Conservation (phyloP, 164 flowering plant species). For the Magnolia changhungtana region DNA sequence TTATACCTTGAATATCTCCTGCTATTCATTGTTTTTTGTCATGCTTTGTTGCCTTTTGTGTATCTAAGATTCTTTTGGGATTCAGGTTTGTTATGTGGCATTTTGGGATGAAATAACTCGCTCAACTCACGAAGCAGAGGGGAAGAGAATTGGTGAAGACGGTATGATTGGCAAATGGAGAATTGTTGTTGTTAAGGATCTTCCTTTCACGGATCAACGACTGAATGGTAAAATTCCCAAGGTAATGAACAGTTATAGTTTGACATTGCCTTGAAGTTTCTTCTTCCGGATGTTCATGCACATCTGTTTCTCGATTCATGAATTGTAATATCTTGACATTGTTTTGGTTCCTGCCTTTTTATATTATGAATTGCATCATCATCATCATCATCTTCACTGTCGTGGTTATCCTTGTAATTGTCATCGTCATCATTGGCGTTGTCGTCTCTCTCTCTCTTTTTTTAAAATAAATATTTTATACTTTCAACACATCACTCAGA, state of each 20-base stretch:
- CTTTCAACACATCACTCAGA: no score
- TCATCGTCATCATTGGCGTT: no score
- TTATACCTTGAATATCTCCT: neutral
- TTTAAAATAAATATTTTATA: no score
- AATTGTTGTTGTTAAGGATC: conserved; percentile 64
- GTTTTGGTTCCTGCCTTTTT: neutral
- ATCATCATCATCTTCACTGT: no score
- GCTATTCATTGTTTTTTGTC: neutral
- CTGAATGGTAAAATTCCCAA: conserved; percentile 98
- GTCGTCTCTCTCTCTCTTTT: no score
- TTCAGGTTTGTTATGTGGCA: conserved; percentile 93
- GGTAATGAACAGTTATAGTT: conserved; percentile 37
- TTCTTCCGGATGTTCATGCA: no score
- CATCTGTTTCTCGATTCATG: neutral
- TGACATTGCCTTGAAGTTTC: neutral
- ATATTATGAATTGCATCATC: no score
- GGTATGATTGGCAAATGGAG: conserved; percentile 89
- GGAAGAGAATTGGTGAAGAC: conserved; percentile 53
- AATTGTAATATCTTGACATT: neutral
- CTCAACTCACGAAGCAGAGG: conserved; percentile 58
- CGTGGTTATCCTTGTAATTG: no score
- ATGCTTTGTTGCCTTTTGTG: neutral
- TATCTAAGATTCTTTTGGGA: conserved; percentile 5
- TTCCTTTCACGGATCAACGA: conserved; percentile 90
- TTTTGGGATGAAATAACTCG: conserved; percentile 96